Evolutionary conservation across 208 protist genomes (phyloP).

Genomic region (Leishmania martiniquensis): DNA sequence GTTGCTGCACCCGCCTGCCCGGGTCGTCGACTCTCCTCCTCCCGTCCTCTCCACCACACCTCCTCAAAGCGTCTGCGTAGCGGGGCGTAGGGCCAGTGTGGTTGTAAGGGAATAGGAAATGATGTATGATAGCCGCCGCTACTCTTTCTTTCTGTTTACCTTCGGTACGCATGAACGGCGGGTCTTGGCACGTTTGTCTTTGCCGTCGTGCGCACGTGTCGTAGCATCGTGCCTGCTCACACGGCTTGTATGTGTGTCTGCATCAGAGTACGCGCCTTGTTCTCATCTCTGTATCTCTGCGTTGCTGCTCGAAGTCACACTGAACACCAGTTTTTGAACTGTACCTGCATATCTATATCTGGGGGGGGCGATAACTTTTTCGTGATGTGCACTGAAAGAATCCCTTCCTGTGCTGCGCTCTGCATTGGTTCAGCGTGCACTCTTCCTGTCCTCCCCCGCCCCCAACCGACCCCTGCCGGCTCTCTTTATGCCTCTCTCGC

Average conservation of each 20-base stretch:
- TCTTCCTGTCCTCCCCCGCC: background rate
- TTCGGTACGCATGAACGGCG: background rate
- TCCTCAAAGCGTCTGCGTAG: background rate
- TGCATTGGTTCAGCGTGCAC: background rate
- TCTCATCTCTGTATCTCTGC: background rate
- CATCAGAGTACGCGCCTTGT: background rate
- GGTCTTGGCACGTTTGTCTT: background rate
- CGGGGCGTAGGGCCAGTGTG: background rate
- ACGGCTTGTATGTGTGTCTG: background rate
- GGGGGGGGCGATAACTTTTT: background rate
- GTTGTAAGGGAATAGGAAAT: background rate
- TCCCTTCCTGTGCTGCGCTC: background rate
- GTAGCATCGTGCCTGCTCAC: background rate
- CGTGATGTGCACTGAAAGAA: background rate
- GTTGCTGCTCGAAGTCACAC: too few relatives aligned
- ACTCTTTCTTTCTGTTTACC: too few relatives aligned
- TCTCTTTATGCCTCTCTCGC: background rate
- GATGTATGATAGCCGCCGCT: constrained; percentile 1
- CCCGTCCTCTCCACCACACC: too few relatives aligned
- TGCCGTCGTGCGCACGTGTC: background rate
- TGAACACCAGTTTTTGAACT: background rate
- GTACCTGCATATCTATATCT: background rate
- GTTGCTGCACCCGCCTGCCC: background rate
- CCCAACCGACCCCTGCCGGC: background rate
- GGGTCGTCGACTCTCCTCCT: background rate